Percentiles rank a stretch among this genome's conserved stretches.
phyloP scores from a whole-genome alignment of 495 filamentous ascomycete genomes.

The Aspergillus sclerotiicarbonarius region DNA sequence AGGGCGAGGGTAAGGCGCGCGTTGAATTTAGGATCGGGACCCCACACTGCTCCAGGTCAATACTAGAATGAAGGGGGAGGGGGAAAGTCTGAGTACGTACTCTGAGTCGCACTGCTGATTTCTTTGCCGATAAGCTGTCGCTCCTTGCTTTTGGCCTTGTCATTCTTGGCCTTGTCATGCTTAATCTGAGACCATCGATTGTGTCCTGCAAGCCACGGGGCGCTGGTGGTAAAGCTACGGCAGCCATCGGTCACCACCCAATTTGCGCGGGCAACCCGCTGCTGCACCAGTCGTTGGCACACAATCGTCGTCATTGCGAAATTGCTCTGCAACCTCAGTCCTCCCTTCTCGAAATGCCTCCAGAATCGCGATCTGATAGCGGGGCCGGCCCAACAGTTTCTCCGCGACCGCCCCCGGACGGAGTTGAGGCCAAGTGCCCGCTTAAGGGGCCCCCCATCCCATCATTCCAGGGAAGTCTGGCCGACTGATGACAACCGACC shows the following conservation, averaged over 20 bases:
- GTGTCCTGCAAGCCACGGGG: slow-evolving; percentile 63
- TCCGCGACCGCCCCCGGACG: slow-evolving; percentile 34
- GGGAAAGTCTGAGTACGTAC: slow-evolving; percentile 29
- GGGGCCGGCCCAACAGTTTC: slow-evolving; percentile 35
- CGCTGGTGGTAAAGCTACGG: slow-evolving; percentile 51
- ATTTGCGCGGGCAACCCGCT: slow-evolving; percentile 7
- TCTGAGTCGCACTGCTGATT: slow-evolving; percentile 53
- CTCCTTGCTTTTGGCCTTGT: slow-evolving; percentile 56
- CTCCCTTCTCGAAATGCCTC: neutral
- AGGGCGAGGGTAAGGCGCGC: slow-evolving; percentile 69
- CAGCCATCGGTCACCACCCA: slow-evolving; percentile 19
- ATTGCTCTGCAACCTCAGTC: neutral
- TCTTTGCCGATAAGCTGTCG: slow-evolving; percentile 50
- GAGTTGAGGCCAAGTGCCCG: slow-evolving; percentile 24
- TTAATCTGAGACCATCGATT: slow-evolving; percentile 94
- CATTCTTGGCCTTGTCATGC: slow-evolving; percentile 85
- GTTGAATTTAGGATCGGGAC: slow-evolving; percentile 70
- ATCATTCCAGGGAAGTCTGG: slow-evolving; percentile 7
- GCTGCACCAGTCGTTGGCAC: slow-evolving; percentile 16
- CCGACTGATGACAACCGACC: neutral
- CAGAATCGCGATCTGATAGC: slow-evolving; percentile 7
- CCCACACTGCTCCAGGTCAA: slow-evolving; percentile 46
- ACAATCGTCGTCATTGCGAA: slow-evolving; percentile 17
- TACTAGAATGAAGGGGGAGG: neutral
- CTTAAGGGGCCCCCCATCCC: slow-evolving; percentile 23